Percentiles rank a stretch among this genome's conserved stretches.
Evolutionary conservation across 225 moss, liverwort and hornwort genomes (phyloP).

Genomic region (Anthoceros angustus): DNA sequence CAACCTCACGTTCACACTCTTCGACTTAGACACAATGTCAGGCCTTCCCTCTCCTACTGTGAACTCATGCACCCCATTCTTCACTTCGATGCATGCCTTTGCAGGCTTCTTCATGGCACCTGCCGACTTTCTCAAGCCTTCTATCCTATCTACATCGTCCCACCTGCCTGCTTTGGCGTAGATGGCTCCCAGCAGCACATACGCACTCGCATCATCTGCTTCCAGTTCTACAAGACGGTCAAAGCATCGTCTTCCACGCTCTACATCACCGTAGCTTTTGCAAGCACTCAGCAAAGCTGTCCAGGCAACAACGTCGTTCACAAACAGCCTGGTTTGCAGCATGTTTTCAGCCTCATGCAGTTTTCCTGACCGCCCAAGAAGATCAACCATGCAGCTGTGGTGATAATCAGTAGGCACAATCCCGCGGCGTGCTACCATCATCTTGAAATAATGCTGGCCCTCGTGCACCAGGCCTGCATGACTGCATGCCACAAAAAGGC

Average conservation of each 20-base stretch:
- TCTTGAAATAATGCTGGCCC: background rate
- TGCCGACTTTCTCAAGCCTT: background rate
- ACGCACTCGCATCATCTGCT: background rate
- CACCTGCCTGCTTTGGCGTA: background rate
- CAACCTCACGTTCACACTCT: background rate
- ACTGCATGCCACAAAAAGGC: background rate
- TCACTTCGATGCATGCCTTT: background rate
- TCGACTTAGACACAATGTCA: background rate
- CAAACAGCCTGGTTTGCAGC: background rate
- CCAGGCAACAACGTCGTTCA: background rate
- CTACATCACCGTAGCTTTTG: background rate
- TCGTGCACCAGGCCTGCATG: background rate
- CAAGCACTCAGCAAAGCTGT: background rate
- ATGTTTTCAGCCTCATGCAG: background rate
- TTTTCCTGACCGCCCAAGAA: background rate
- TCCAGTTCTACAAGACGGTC: background rate
- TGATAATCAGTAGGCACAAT: background rate
- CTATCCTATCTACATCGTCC: background rate
- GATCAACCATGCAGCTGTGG: background rate
- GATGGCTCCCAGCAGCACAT: background rate
- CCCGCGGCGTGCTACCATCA: background rate
- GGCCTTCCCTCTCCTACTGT: background rate
- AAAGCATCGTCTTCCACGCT: background rate
- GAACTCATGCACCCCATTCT: background rate
- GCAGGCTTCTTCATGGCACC: background rate